Evolutionary conservation across 768 basidiomycete genomes (phyloP), one percentile per base, ranked within the genome.

Genomic region (Boletus pseudo-olivaceus): DNA sequence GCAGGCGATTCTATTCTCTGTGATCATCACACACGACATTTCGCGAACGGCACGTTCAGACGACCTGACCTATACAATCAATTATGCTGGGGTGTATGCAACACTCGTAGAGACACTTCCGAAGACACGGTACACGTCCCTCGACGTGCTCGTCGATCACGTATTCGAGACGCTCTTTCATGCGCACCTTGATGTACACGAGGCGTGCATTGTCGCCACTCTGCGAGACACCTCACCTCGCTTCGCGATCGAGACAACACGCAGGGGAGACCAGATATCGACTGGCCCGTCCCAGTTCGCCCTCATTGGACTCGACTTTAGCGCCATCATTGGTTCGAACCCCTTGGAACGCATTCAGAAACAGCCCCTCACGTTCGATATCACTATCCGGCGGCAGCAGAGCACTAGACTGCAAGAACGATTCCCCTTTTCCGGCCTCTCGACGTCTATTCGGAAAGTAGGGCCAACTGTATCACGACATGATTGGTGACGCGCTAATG

Each of bases 321-420:
- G 73, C 7, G 73, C 78, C 14, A 78, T 91, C 47, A 73, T 93
- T 23, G 90, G 92, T 3, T 72, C 93, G 37, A 81, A 88, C 58
- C 73, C 78, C 6, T 78, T 76, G 54, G 92, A 93, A 67, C 76
- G 89, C 32, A 59, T 72, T 30, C 80, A 84, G 62, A 78, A 78
- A 60, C 91, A 93, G 64, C 65, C 78, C 30, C 77, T 92, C 15
- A 69, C 76, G 17, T 64, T 83, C 53, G 78, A 84, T 57, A 57
- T 90, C 26, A 72, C 72, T 11, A 42, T 83, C 8, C 54, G 51
- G 19, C 46, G 49, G 14, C 47, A 12, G 10, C 41, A 26, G 5
- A 26, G 12, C 1, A 19, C 35, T 20, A n/a, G 4, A 5, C 10
- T 14, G 2, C 39, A 30, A 7, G 49, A 27, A 6, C 26, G 4